Base-by-base conservation (phyloP, 257 asterid species). In the Echites panduratus region DNA sequence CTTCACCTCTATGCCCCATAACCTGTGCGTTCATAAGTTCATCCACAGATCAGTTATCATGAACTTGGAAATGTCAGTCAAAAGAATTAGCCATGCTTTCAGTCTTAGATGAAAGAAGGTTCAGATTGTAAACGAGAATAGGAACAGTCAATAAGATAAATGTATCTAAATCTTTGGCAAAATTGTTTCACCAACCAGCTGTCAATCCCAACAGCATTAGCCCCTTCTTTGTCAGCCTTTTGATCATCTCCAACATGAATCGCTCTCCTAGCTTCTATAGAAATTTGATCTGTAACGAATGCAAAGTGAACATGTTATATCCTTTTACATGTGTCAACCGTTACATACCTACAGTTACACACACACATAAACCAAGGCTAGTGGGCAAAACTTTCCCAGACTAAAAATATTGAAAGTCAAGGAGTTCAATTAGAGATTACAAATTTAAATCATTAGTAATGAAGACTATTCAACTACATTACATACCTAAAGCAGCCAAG, bases 181-280 rank as follows among this genome's bases (percentile, higher is more conserved):
- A 41, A 27, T 71, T 5, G 27, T 57, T 40, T 52, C n/a, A 70
- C 79, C 14, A 69, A 91, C 98, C 96, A 91, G 88, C 96, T 89
- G 73, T 87, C 82, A 0, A 94, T 86, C 76, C 97, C 97, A 73
- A 84, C 79, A 27, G 91, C 93, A 76, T 83, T 87, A 70, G 99
- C 97, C 68, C 97, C 99, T 73, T 35, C 93, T 76, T 86, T 91
- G 76, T 94, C 99, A 59, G 97, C 88, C 80, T 74, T 84, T 19
- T 54, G 66, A 87, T 94, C 97, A 50, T 94, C 98, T 63, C 97
- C 98, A 66, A 94, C 95, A 73, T 88, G 99, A 75, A 94, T 90
- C 70, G 92, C 87, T 82, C 75, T 89, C 44, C 73, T 49, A 22
- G 95, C 89, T 79, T 87, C 93, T 47, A 88, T 88, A 8, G 79